A percentile compares a stretch with the other conserved stretches of the same genome.
Conservation (phyloP, 352 stramenopile genomes). For the Pythium scleroteichum region DNA sequence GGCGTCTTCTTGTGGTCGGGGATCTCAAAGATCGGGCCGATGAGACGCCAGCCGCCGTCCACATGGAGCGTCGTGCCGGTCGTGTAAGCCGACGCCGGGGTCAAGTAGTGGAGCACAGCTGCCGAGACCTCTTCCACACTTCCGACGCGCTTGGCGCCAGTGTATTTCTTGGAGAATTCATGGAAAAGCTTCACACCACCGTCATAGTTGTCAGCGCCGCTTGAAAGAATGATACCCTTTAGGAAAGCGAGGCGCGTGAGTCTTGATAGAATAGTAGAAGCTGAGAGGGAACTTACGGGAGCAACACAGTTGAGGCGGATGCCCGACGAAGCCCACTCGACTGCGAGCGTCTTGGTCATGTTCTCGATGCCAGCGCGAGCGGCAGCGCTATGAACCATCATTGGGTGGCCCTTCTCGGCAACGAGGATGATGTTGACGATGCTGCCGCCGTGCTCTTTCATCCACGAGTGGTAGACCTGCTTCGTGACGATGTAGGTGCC, state of each 20-base stretch:
- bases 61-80: constrained; percentile 89
- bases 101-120: constrained; percentile 89
- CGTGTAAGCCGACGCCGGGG: constrained; percentile 87
- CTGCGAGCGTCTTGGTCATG: constrained; percentile 90
- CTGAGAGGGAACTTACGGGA: constrained; percentile 38
- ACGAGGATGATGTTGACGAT: constrained; percentile 92
- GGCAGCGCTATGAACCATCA: constrained; percentile 84
- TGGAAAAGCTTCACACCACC: constrained; percentile 79
- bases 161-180: constrained; percentile 71
- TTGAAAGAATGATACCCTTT: constrained; percentile 64
- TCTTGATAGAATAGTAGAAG: not conserved
- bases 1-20: constrained; percentile 76
- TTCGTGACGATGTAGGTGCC: constrained; percentile 88
- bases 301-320: constrained; percentile 93
- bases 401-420: constrained; percentile 87
- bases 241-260: constrained; percentile 2
- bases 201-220: constrained; percentile 84
- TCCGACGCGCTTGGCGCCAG: constrained; percentile 81
- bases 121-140: constrained; percentile 91
- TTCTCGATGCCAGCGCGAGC: constrained; percentile 91
- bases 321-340: constrained; percentile 91
- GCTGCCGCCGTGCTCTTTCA: constrained; percentile 76
- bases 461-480: constrained; percentile 78
- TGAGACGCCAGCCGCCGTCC: constrained; percentile 81
- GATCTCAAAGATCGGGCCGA: constrained; percentile 73